Base-by-base conservation (phyloP, 768 basidiomycete genomes). In the Fistulinella prunicolor region DNA sequence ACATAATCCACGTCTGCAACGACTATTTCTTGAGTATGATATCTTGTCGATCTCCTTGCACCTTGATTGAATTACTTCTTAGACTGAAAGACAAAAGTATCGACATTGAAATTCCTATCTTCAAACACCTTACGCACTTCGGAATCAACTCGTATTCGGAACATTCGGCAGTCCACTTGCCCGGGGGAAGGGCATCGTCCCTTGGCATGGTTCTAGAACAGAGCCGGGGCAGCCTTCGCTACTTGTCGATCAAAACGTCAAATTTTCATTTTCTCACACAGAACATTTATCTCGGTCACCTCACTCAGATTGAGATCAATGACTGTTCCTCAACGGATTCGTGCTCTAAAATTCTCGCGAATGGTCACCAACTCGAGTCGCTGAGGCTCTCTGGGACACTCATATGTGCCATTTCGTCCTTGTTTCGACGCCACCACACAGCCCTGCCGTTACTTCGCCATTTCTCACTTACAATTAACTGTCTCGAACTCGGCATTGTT, bases 291-390 rank as follows among this genome's bases (percentile, higher is more conserved):
- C 71, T 85, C 42, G 78, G 82, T 23, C 81, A 86, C 61, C 75
- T 88, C 32, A 82, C 83, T 6, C 72, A 76, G 42, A 74, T 88
- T 50, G 71, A 80, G 53, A 85, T 85, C 62, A 71, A 76, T 2
- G 83, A 84, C 8, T 71, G 75, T 51, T 74, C 83, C 60, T 75
- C 79, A 1, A 53, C 68, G 1, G 74, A 74, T 40, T 73, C 75
- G 2, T 75, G 87, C 52, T 70, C 76, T 7, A 81, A 83, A 44
- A 77, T 89, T 40, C 72, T 89, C 16, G 61, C 67, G 1, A 71
- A 81, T 51, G 85, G 83, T 3, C 72, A 77, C 17, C 85, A 86
- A 57, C 70, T 87, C 17, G 83, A 87, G 61, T 76, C 72, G 0
- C 70, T 88, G 24, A 73, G 74, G 46, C 68, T 89, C 10, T 69